Evolutionary conservation across 306 rosid genomes (phyloP), one percentile per base, ranked within the genome.

Genomic region (Boehmeria nivea): DNA sequence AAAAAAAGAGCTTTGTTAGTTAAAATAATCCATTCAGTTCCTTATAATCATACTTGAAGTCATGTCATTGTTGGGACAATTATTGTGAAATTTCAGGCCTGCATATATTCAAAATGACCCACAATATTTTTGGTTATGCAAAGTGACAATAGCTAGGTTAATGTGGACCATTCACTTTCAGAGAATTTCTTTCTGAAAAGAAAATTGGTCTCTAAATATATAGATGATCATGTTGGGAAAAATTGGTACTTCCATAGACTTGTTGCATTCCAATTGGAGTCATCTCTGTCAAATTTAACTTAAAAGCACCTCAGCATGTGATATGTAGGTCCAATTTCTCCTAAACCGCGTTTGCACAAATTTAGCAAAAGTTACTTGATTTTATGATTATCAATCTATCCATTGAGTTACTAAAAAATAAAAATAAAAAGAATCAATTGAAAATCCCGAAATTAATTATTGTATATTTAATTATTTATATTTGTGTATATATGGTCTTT

Each of bases 271-370:
- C 54, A 12, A 13, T 48, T 47, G 6, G 19, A 13, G 4, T 18
- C 50, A 18, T 23, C 13, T 15, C 34, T 1, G 13, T 51, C 18
- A 51, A 51, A 51, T 18, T 24, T 8, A 49, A 24, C 6, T 14
- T 24, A 44, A 44, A 44, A 44, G 50, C 10, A 18, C 23, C 34
- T 24, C 34, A 51, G 14, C 54, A 51, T 26, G 56, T 51, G 56
- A 51, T 25, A 12, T 9, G 38, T 26, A 27, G 36, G 37, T 25
- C 37, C 38, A 25, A 26, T 26, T 4, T 26, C 34, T 14, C 8
- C 33, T 4, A 22, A 26, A 27, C 3, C 36, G 36, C 22, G 37
- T 51, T 26, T 51, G 31, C 52, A 23, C 52, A 51, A 24, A 24
- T 51, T 26, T 51, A 26, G 56, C 56, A 51, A 51, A 51, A 27